Evolutionary conservation across 352 stramenopile species (phyloP).

Genomic region (Ophiocytium majus): DNA sequence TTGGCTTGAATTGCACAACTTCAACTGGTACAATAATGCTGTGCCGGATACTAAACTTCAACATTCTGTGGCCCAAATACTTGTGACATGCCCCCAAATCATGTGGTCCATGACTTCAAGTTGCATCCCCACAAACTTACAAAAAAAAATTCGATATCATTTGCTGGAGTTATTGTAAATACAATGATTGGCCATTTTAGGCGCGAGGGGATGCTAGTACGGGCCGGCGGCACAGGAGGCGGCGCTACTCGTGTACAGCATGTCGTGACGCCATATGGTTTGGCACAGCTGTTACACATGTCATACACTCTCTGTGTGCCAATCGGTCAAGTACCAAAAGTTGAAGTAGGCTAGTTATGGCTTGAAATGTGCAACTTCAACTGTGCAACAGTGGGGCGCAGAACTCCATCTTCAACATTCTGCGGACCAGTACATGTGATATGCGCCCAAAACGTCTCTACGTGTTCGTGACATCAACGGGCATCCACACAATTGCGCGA

Average conservation of each 20-base stretch:
- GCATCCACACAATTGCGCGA: neutral
- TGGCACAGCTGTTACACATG: too few species aligned
- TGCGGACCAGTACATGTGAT: neutral
- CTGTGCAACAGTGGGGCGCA: neutral
- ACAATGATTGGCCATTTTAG: constrained; percentile 42
- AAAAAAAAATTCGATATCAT: neutral
- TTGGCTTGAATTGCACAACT: neutral
- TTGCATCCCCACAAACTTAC: neutral
- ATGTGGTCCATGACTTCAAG: neutral
- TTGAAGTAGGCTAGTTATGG: neutral
- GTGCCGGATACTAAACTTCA: too few species aligned
- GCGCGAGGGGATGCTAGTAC: neutral
- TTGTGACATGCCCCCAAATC: neutral
- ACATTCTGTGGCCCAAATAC: neutral
- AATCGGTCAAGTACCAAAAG: neutral
- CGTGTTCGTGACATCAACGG: too few species aligned
- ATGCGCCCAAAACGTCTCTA: too few species aligned
- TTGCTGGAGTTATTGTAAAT: constrained; percentile 15
- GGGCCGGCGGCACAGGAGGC: too few species aligned
- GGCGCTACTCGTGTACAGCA: too few species aligned
- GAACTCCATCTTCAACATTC: neutral
- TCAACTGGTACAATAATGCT: too few species aligned
- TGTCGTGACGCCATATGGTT: too few species aligned
- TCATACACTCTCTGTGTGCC: too few species aligned
- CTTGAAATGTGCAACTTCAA: neutral